Evolutionary conservation across 2,329 filamentous ascomycete genomes (phyloP).

Genomic region (Fusarium buxicola): DNA sequence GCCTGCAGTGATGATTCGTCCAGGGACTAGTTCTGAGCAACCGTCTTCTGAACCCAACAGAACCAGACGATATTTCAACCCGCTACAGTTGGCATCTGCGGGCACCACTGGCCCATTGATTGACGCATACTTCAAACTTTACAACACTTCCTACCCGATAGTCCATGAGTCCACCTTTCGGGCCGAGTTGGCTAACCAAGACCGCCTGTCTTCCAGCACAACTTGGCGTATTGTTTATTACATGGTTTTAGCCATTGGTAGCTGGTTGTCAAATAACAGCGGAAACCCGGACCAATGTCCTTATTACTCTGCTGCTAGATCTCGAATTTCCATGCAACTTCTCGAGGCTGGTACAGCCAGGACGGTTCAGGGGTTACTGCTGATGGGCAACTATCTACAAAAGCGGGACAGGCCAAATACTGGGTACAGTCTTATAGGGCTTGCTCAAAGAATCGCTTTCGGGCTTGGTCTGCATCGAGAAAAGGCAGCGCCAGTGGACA

Average conservation of each 20-base stretch:
- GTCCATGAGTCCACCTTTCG: conserved; percentile 57
- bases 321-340: conserved; percentile 52
- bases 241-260: conserved; percentile 47
- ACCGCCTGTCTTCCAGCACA: neutral
- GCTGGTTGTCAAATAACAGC: conserved; percentile 43
- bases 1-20: conserved; percentile 6
- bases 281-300: conserved; percentile 27
- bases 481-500: conserved; percentile 38
- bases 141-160: conserved; percentile 57
- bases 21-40: neutral
- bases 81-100: conserved; percentile 19
- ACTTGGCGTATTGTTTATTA: conserved; percentile 44
- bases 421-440: conserved; percentile 60
- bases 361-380: conserved; percentile 55
- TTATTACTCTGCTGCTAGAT: conserved; percentile 43
- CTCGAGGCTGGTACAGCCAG: conserved; percentile 57
- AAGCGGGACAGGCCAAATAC: conserved; percentile 61
- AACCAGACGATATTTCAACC: conserved; percentile 2
- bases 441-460: conserved; percentile 60
- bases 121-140: conserved; percentile 55
- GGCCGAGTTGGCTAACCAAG: conserved; percentile 14
- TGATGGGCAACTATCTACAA: conserved; percentile 60
- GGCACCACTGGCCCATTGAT: conserved; percentile 43
- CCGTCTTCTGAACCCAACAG: neutral
- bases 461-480: conserved; percentile 60